Evolutionary conservation across 2,329 filamentous ascomycete genomes (phyloP), one percentile per base, ranked within the genome.

Genomic region (Calonectria honghensis): DNA sequence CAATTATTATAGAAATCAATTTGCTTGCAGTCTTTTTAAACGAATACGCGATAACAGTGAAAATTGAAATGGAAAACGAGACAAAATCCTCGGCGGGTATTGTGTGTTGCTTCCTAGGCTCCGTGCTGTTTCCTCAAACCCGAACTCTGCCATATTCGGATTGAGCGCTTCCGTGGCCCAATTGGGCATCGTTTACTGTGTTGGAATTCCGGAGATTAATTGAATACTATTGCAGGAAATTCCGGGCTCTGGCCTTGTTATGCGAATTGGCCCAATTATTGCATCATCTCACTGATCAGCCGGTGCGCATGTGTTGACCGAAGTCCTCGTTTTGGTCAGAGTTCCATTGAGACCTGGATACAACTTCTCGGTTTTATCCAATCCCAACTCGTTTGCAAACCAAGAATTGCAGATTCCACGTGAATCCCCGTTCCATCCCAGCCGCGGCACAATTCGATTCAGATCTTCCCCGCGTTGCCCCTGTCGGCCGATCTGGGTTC

Each of bases 391-490:
- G 31, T 35, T 16, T 39, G 18, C 39, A 14, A 0, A 52, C 20
- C 5, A n/a, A 45, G 41, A 61, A 18, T 35, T n/a, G 27, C 16
- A 31, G 20, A 61, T 50, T 31, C 66, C 66, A 68, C 52, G 39
- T 68, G 66, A 41, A 68, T 41, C 32, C 32, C 29, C 16, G 29
- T n/a, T 10, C 24, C 51, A 57, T 9, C 37, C 66, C 39, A 68
- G 52, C 66, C 66, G 66, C 66, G 66, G 66, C 52, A 59, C 39
- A 18, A 57, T 24, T 45, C 41, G 31, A 54, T 54, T 39, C 66
- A 48, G 66, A 68, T 48, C 52, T 61, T 68, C 41, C 66, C 39
- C 51, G 51, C 37, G 48, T 51, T 18, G 14, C 66, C 66, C 66
- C 51, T 50, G 66, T 35, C 51, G 13, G 10, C 35, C 24, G 29